A percentile compares a stretch with the other conserved stretches of the same genome.
Conservation (phyloP, 768 basidiomycete genomes). For the Lyophyllum semitale region DNA sequence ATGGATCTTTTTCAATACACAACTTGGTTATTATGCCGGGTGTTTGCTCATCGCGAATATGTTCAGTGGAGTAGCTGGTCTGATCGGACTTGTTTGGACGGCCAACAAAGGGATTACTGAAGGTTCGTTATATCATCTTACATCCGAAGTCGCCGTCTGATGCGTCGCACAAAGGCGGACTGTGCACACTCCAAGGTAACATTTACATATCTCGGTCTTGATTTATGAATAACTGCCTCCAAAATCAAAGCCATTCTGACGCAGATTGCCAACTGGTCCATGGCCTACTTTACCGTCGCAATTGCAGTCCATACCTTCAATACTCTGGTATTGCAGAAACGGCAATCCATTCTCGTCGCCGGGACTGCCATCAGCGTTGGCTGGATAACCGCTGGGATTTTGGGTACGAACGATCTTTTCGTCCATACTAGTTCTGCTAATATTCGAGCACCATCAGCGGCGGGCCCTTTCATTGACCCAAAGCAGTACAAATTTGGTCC, state of each 20-base stretch:
- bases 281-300: conserved; percentile 63
- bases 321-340: conserved; percentile 59
- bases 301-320: conserved; percentile 72
- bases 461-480: conserved; percentile 34
- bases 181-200: conserved; percentile 65
- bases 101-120: conserved; percentile 41
- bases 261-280: conserved; percentile 63
- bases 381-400: conserved; percentile 50
- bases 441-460: conserved; percentile 26
- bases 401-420: conserved; percentile 38
- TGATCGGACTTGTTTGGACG: conserved; percentile 57
- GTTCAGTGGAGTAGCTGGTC: conserved; percentile 51
- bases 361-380: conserved; percentile 45
- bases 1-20: conserved; percentile 69
- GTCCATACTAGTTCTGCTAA: neutral
- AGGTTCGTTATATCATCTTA: conserved; percentile 37
- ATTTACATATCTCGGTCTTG: conserved; percentile 1
- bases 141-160: neutral
- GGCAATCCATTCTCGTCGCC: conserved; percentile 52
- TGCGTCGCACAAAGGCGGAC: conserved; percentile 26
- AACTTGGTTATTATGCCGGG: conserved; percentile 68
- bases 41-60: conserved; percentile 64
- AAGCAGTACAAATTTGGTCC: conserved; percentile 22
- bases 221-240: neutral
- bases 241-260: conserved; percentile 47